A percentile compares a stretch with the other conserved stretches of the same genome.
These are phyloP conservation scores for Quillaja saponaria DNA, from an alignment of 306 rosid genomes.

Conservation along the genomic window DNA sequence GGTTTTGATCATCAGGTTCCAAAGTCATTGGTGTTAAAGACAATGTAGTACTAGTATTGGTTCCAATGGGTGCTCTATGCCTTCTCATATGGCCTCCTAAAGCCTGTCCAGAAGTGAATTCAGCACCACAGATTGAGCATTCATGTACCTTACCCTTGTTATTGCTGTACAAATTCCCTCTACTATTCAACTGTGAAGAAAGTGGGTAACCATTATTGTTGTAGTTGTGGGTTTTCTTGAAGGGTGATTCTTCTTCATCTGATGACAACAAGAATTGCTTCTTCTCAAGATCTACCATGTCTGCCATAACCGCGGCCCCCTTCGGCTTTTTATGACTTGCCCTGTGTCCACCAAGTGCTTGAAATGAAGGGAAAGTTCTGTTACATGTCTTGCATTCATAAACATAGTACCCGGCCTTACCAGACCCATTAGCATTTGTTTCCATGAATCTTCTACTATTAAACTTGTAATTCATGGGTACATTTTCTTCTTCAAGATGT, in stretches of 20 bases:
- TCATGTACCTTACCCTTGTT: slow-evolving; percentile 69
- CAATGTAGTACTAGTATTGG: slow-evolving; percentile 36
- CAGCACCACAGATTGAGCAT: slow-evolving; percentile 82
- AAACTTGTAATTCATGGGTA: slow-evolving; percentile 32
- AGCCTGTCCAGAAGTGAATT: slow-evolving; percentile 86
- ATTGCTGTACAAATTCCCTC: slow-evolving; percentile 36
- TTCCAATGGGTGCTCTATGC: slow-evolving; percentile 55
- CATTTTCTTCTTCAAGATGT: slow-evolving; percentile 24
- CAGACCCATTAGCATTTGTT: slow-evolving; percentile 32
- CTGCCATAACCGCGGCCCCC: slow-evolving; percentile 28
- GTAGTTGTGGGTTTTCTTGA: slow-evolving; percentile 34
- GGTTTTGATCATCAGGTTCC: slow-evolving; percentile 42
- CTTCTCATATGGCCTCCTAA: slow-evolving; percentile 94
- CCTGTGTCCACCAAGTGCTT: slow-evolving; percentile 86
- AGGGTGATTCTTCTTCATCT: slow-evolving; percentile 51
- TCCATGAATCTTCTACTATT: slow-evolving; percentile 67
- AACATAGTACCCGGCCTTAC: slow-evolving; percentile 49
- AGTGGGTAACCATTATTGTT: slow-evolving; percentile 20
- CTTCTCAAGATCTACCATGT: slow-evolving; percentile 23
- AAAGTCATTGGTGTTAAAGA: slow-evolving; percentile 57
- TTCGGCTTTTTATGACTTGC: slow-evolving; percentile 89
- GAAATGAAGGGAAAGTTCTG: slow-evolving; percentile 79
- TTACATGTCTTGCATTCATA: slow-evolving; percentile 87
- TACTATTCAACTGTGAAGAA: slow-evolving; percentile 52
- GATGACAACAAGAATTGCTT: slow-evolving; percentile 31